These are phyloP conservation scores for Penicillium fimorum DNA, from an alignment of 495 filamentous ascomycete species.

Conservation along the genomic window DNA sequence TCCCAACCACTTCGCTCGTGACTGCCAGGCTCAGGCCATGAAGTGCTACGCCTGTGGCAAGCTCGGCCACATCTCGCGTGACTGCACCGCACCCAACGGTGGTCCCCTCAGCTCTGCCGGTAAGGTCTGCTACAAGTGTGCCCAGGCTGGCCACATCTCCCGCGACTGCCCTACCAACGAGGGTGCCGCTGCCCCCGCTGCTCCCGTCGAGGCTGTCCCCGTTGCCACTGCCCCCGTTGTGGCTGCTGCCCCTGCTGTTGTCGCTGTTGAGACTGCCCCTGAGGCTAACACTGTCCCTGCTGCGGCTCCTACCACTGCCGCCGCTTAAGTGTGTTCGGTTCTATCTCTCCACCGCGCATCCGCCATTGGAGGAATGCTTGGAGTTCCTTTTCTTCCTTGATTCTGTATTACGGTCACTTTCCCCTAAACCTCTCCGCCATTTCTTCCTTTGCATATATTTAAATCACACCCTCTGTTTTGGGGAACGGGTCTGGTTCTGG, in stretches of 20 bases:
- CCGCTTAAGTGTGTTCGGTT: slow-evolving; percentile 47
- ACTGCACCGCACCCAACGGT: slow-evolving; percentile 96
- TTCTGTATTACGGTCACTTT: slow-evolving; percentile 40
- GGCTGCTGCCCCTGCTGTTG: slow-evolving; percentile 36
- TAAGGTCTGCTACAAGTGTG: slow-evolving; percentile 98
- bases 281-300: slow-evolving; percentile 43
- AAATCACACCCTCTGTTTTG: slow-evolving; percentile 25
- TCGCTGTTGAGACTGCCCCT: slow-evolving; percentile 40
- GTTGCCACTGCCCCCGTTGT: slow-evolving; percentile 37
- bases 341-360: slow-evolving; percentile 27
- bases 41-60: slow-evolving; percentile 99
- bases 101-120: slow-evolving; percentile 92
- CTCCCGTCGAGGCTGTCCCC: slow-evolving; percentile 2
- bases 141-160: slow-evolving; percentile 92
- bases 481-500: slow-evolving; percentile 13
- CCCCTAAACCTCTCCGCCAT: slow-evolving; percentile 23
- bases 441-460: slow-evolving; percentile 49
- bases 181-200: slow-evolving; percentile 37
- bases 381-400: slow-evolving; percentile 26
- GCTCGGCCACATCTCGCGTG: slow-evolving; percentile 94
- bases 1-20: slow-evolving; percentile 96
- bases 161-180: slow-evolving; percentile 78
- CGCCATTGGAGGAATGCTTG: slow-evolving; percentile 16
- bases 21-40: slow-evolving; percentile 99
- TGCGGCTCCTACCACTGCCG: slow-evolving; percentile 52